Conservation (phyloP, 306 rosid genomes). For the Abrus pulchellus region DNA sequence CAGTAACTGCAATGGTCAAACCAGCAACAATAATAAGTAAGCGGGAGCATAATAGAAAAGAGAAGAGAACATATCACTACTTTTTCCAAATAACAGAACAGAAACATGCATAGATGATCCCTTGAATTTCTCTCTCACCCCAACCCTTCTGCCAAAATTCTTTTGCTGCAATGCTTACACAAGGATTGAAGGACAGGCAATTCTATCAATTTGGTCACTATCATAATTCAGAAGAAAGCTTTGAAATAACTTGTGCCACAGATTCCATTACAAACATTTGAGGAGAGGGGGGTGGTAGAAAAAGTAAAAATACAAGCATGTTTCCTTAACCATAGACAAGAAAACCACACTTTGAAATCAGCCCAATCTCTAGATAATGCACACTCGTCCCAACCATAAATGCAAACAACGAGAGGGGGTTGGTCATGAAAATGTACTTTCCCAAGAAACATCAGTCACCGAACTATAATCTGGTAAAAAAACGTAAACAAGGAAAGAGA, state of each 20-base stretch:
- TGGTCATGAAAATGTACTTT: constrained; percentile 36
- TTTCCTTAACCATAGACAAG: constrained; percentile 26
- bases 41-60: constrained; percentile 38
- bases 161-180: constrained; percentile 18
- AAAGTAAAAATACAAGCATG: background rate
- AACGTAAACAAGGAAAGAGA: constrained; percentile 37
- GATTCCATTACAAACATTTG: background rate
- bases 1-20: constrained; percentile 77
- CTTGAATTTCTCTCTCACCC: constrained; percentile 15
- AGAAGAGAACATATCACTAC: constrained; percentile 18
- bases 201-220: constrained; percentile 24
- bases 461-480: constrained; percentile 9
- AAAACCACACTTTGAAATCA: constrained; percentile 36
- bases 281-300: background rate
- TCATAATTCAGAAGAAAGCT: constrained; percentile 11
- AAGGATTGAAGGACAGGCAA: constrained; percentile 5
- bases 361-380: constrained; percentile 27
- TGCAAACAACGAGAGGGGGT: background rate
- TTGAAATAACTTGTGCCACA: background rate
- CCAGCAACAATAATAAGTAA: constrained; percentile 47
- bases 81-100: constrained; percentile 13
- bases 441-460: constrained; percentile 17
- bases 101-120: constrained; percentile 34
- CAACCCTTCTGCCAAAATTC: background rate
- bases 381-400: constrained; percentile 2